Evolutionary conservation across 1,284 basidiomycete genomes (phyloP).

Genomic region (Ceratobasidium sp.): DNA sequence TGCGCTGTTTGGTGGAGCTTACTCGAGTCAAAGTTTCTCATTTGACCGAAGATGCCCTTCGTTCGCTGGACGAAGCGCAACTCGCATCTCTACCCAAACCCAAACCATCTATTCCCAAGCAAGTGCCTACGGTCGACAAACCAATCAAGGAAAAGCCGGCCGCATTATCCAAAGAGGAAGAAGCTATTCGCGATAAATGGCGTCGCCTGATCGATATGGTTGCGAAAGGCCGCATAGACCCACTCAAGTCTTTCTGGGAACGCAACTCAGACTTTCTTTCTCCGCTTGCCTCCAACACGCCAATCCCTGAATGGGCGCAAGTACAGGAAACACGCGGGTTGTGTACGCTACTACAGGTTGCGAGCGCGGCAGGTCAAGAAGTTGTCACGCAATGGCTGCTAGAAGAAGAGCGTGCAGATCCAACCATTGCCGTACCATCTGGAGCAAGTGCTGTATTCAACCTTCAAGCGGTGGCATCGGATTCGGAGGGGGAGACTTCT

Average conservation of each 20-base stretch:
- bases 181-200: conserved; percentile 78
- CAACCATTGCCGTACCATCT: conserved; percentile 69
- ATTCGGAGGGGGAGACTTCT: conserved; percentile 41
- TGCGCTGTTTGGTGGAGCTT: conserved; percentile 88
- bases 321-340: conserved; percentile 52
- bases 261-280: conserved; percentile 68
- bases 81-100: conserved; percentile 78
- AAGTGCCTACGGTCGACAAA: conserved; percentile 50
- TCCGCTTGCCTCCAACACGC: conserved; percentile 58
- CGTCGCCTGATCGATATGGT: conserved; percentile 87
- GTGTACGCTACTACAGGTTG: conserved; percentile 79
- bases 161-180: conserved; percentile 75
- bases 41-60: conserved; percentile 84
- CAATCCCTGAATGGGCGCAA: conserved; percentile 71
- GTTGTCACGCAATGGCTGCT: conserved; percentile 80
- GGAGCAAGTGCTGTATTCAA: conserved; percentile 11
- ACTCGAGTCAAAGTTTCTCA: conserved; percentile 86
- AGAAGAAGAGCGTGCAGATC: conserved; percentile 81
- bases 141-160: conserved; percentile 59
- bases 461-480: conserved; percentile 30
- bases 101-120: conserved; percentile 51
- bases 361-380: conserved; percentile 77
- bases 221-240: conserved; percentile 80
- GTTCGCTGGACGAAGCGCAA: conserved; percentile 85
- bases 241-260: conserved; percentile 81